Percentiles rank a stretch among this genome's conserved stretches.
phyloP scores from a whole-genome alignment of 306 rosid genomes.

The Vigna angularis region DNA sequence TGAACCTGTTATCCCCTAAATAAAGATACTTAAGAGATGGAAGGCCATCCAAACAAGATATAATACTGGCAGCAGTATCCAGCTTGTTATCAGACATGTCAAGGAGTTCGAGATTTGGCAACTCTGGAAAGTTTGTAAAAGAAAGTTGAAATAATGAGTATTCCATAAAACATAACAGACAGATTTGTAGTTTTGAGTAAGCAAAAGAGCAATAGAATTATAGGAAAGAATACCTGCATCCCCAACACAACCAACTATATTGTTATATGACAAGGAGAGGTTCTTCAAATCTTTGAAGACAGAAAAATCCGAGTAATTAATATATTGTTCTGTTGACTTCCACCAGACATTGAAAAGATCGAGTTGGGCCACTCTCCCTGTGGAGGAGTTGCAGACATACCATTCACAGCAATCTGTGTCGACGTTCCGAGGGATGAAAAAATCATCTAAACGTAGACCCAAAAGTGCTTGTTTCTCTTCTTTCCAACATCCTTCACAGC shows the following conservation, averaged over 20 bases:
- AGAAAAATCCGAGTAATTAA: constrained; percentile 24
- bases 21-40: neutral
- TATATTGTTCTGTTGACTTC: neutral
- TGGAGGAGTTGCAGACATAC: constrained; percentile 22
- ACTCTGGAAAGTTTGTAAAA: neutral
- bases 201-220: neutral
- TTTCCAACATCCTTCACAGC: constrained; percentile 37
- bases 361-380: neutral
- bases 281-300: constrained; percentile 27
- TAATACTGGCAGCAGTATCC: neutral
- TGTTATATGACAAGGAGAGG: neutral
- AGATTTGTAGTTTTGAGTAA: neutral
- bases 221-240: neutral
- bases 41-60: neutral
- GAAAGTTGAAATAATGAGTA: neutral
- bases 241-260: neutral
- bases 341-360: rapidly evolving
- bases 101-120: constrained; percentile 30
- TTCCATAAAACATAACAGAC: neutral
- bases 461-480: constrained; percentile 30
- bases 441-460: neutral
- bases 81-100: neutral
- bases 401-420: constrained; percentile 27
- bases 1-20: neutral
- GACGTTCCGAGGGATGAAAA: neutral